phyloP scores from a whole-genome alignment of 768 basidiomycete species.

The Tricholoma flavovirens region DNA sequence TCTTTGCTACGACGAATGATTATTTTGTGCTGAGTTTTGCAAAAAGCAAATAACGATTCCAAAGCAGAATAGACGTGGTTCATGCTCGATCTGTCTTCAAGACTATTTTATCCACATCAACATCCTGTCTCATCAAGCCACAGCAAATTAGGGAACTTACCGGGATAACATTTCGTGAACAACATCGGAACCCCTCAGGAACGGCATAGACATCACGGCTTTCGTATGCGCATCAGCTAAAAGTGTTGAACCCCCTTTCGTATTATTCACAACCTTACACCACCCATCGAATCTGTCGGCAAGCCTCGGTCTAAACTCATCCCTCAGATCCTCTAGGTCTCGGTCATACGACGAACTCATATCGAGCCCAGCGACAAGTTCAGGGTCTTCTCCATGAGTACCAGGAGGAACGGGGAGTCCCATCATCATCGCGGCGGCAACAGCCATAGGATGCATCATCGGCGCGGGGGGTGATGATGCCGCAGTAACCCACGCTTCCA shows the following conservation, averaged over 20 bases:
- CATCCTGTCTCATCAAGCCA: not conserved
- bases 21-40: slow-evolving; percentile 5
- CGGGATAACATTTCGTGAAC: slow-evolving; percentile 50
- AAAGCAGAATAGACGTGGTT: slow-evolving; percentile 1
- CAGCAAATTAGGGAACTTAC: slow-evolving; percentile 27
- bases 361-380: slow-evolving; percentile 47
- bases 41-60: slow-evolving; percentile 1
- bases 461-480: slow-evolving; percentile 33
- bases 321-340: slow-evolving; percentile 54
- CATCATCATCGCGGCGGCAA: slow-evolving; percentile 54
- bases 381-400: slow-evolving; percentile 37
- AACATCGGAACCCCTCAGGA: slow-evolving; percentile 42
- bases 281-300: slow-evolving; percentile 56
- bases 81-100: slow-evolving; percentile 1
- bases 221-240: slow-evolving; percentile 39
- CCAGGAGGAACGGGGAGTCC: slow-evolving; percentile 30
- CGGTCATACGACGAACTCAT: slow-evolving; percentile 42
- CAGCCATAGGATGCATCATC: slow-evolving; percentile 46
- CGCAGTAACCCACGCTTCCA: slow-evolving; percentile 48
- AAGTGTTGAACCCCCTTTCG: slow-evolving; percentile 34
- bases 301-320: slow-evolving; percentile 55
- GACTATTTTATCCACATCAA: not conserved
- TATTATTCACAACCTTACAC: slow-evolving; percentile 31
- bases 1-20: not conserved
- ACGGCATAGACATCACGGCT: slow-evolving; percentile 51